These are phyloP conservation scores for Withania somnifera DNA, from an alignment of 305 asterid genomes.

Conservation along the genomic window DNA sequence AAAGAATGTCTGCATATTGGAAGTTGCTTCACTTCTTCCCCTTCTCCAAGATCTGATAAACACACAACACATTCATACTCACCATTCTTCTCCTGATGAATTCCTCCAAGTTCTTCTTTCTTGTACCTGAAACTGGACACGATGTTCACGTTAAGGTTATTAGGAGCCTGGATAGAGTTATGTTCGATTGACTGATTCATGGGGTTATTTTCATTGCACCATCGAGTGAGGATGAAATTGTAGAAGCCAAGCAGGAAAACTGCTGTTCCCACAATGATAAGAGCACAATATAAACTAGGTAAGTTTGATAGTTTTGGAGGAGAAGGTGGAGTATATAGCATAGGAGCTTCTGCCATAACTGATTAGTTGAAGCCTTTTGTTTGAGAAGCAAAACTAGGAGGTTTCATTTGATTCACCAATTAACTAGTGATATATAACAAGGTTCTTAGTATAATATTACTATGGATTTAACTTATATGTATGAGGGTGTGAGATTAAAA, in stretches of 20 bases:
- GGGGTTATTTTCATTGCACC: conserved; percentile 23
- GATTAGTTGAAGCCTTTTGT: conserved; percentile 3
- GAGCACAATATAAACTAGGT: conserved; percentile 49
- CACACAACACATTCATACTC: conserved; percentile 62
- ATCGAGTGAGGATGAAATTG: conserved; percentile 37
- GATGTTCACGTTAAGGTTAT: not conserved
- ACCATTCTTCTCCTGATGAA: conserved; percentile 2
- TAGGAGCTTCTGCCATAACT: not conserved
- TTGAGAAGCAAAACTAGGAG: conserved; percentile 18
- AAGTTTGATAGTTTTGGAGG: conserved; percentile 17
- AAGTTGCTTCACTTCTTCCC: conserved; percentile 49
- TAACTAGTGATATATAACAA: not conserved
- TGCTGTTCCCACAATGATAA: conserved; percentile 47
- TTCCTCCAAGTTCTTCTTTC: conserved; percentile 7
- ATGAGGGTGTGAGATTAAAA: no score
- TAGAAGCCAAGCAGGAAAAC: conserved; percentile 35
- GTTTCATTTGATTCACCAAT: not conserved
- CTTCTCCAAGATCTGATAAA: conserved; percentile 57
- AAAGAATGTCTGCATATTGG: conserved; percentile 58
- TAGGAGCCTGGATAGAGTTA: not conserved
- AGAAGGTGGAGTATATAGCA: conserved; percentile 4
- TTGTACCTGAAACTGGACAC: conserved; percentile 43
- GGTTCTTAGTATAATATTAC: not conserved
- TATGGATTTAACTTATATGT: not conserved
- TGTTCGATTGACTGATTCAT: not conserved